Base-by-base conservation (phyloP, 108 stramenopile species). In the Fragilaria crotonensis region DNA sequence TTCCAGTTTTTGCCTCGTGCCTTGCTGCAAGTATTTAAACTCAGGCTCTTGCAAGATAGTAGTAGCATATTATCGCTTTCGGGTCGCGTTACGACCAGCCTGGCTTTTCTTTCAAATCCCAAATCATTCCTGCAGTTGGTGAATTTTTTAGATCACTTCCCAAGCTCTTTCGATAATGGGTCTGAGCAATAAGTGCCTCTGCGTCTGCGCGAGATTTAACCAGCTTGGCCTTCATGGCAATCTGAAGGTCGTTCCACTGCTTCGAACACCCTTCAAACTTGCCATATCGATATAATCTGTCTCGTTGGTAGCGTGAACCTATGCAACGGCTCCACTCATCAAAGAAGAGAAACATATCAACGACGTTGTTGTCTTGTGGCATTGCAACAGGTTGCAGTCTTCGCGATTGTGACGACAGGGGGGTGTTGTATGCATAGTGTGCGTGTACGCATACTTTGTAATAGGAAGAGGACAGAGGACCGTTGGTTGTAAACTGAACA, bases 241-340 rank as follows among this genome's bases (percentile, higher is more conserved):
- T 73, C 62, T 87, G 85, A 33, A 91, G 25, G 54, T 91, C 89
- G 5, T 79, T 59, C 82, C 80, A 87, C 48, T 81, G 82, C 4
- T 67, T 58, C 4, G 63, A 46, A 63, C 89, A 91, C 23, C 54
- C 53, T 32, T 91, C 84, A 51, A 91, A 79, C 53, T 61, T 77
- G 14, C 89, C 89, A 52, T 74, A 53, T 33, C 89, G 81, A 62
- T 91, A 91, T 30, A 85, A 53, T 3, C 71, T 69, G 60, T 91
- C 89, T 55, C 71, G 61, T 48, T 91, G 89, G 58, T 81, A 87
- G 5, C 77, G 48, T 20, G 78, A 74, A 19, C 80, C 71, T 44
- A 83, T 66, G 50, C 89, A 91, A 20, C 85, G 71, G 25, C 74
- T 69, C 89, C 89, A 91, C 71, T 91, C 89, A 65, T 80, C 75